Evolutionary conservation across 805 yeast species (phyloP).

Genomic region (Candida loeiensis): DNA sequence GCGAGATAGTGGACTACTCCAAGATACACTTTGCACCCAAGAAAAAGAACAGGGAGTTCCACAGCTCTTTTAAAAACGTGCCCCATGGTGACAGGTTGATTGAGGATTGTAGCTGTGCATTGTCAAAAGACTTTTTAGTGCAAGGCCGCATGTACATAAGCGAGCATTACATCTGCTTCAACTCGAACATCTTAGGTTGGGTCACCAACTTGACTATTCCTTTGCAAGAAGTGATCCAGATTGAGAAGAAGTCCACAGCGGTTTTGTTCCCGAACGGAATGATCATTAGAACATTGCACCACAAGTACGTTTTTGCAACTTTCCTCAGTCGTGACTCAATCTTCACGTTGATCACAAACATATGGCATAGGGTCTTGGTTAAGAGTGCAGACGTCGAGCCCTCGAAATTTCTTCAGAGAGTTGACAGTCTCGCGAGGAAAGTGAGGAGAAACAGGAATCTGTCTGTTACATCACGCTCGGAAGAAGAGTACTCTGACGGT

Average conservation of each 20-base stretch:
- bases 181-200: slow-evolving; percentile 87
- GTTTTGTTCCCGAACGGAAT: slow-evolving; percentile 92
- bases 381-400: slow-evolving; percentile 16
- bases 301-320: slow-evolving; percentile 78
- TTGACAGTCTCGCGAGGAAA: slow-evolving; percentile 1
- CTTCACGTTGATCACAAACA: slow-evolving; percentile 59
- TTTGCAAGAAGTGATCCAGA: slow-evolving; percentile 61
- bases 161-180: slow-evolving; percentile 76
- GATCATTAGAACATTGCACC: slow-evolving; percentile 58
- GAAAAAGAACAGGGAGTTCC: slow-evolving; percentile 62
- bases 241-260: slow-evolving; percentile 82
- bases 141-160: slow-evolving; percentile 87
- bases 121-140: slow-evolving; percentile 77
- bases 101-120: slow-evolving; percentile 88
- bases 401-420: slow-evolving; percentile 6
- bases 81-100: slow-evolving; percentile 68
- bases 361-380: slow-evolving; percentile 56
- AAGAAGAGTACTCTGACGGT: too few relatives aligned
- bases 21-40: slow-evolving; percentile 12
- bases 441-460: slow-evolving; percentile 6
- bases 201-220: slow-evolving; percentile 75
- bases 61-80: slow-evolving; percentile 62
- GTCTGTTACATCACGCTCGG: slow-evolving; percentile 9
- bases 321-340: slow-evolving; percentile 80
- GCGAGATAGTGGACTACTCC: slow-evolving; percentile 10